phyloP scores from a whole-genome alignment of 768 basidiomycete species.

The Pleurotus tuoliensis region DNA sequence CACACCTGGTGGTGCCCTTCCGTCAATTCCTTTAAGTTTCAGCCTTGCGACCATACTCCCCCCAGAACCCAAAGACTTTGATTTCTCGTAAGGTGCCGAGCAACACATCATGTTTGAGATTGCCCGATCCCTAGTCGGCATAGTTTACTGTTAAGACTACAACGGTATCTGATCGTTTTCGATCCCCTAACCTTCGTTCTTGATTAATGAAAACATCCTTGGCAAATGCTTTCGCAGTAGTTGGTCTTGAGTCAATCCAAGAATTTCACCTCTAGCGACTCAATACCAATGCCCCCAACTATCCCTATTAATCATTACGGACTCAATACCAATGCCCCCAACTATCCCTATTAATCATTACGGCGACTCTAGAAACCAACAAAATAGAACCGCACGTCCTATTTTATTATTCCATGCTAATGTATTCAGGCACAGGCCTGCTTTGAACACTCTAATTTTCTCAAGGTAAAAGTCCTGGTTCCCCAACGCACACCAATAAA shows the following conservation, averaged over 20 bases:
- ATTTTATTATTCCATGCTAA: too few relatives aligned
- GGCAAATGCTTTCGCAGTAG: conserved; percentile 82
- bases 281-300: conserved; percentile 82
- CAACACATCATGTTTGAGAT: conserved; percentile 66
- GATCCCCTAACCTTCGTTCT: conserved; percentile 84
- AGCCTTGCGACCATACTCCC: conserved; percentile 65
- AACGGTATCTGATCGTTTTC: conserved; percentile 83
- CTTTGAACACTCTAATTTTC: too few relatives aligned
- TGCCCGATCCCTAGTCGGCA: conserved; percentile 75
- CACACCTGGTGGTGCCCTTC: conserved; percentile 71
- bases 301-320: conserved; percentile 81
- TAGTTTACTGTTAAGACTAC: conserved; percentile 85
- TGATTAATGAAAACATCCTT: conserved; percentile 85
- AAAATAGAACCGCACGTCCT: too few relatives aligned
- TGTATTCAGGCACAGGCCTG: too few relatives aligned
- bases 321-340: too few relatives aligned
- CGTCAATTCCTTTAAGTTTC: conserved; percentile 43
- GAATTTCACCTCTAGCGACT: conserved; percentile 83
- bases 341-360: too few relatives aligned
- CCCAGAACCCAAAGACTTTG: conserved; percentile 88
- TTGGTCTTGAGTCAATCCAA: conserved; percentile 80
- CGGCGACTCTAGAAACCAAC: too few relatives aligned
- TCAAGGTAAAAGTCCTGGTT: too few relatives aligned
- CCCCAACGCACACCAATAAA: conserved; percentile 64
- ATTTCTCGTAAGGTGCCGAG: conserved; percentile 83